Evolutionary conservation across 2,329 filamentous ascomycete genomes (phyloP).

Genomic region (Fusarium abutilonis): DNA sequence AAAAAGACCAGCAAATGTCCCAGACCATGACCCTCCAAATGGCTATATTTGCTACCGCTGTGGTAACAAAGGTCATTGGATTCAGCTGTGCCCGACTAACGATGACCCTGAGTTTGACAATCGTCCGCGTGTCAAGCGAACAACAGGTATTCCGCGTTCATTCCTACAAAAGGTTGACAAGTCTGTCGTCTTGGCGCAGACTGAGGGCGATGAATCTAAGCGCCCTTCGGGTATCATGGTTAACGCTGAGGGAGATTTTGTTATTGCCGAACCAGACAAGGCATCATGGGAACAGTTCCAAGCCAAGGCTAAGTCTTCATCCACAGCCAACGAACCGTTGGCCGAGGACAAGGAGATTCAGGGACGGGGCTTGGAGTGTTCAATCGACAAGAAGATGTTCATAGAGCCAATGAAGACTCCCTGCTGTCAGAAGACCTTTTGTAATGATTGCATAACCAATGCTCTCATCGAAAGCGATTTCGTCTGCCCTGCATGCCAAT

Average conservation of each 20-base stretch:
- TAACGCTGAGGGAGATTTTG: conserved; percentile 96
- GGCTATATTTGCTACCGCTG: conserved; percentile 98
- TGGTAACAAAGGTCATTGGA: conserved; percentile 99
- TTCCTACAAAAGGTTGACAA: conserved; percentile 97
- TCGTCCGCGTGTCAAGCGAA: conserved; percentile 91
- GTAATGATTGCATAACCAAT: conserved; percentile 99
- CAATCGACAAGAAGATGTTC: conserved; percentile 97
- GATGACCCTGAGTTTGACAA: conserved; percentile 97
- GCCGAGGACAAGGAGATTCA: conserved; percentile 86
- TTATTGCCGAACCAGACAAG: conserved; percentile 94
- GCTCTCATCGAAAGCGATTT: conserved; percentile 98
- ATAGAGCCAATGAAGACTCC: conserved; percentile 99
- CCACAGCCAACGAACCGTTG: conserved; percentile 79
- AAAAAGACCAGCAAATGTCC: conserved; percentile 79
- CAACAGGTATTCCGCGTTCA: conserved; percentile 94
- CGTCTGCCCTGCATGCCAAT: conserved; percentile 90
- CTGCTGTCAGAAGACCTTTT: conserved; percentile 98
- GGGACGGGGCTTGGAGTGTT: conserved; percentile 88
- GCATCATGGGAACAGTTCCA: conserved; percentile 97
- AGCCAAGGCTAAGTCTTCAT: conserved; percentile 89
- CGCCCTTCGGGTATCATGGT: conserved; percentile 93
- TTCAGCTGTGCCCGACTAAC: conserved; percentile 97
- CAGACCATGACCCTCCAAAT: conserved; percentile 90
- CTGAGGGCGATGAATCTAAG: conserved; percentile 83
- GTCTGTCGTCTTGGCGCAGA: conserved; percentile 76